Evolutionary conservation across 140 eudicot genomes (phyloP).

Genomic region (Senecio squalidus): DNA sequence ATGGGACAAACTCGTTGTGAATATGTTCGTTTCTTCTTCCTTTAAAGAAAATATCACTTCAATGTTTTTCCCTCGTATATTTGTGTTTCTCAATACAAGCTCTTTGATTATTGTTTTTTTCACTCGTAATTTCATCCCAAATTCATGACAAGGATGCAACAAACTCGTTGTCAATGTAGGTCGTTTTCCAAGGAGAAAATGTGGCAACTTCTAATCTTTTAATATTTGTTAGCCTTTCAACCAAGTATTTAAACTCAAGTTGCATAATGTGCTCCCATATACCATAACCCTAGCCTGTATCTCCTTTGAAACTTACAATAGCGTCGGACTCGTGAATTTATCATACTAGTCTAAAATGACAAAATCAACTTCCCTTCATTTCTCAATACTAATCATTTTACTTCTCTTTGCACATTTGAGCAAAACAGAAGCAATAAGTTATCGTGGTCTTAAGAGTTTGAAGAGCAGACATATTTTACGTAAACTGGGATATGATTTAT

Average conservation of each 20-base stretch:
- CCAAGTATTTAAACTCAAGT: conserved; percentile 21
- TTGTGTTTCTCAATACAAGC: neutral
- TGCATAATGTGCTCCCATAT: neutral
- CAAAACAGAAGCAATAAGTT: conserved; percentile 28
- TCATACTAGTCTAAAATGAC: conserved; percentile 28
- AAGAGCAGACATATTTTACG: conserved; percentile 41
- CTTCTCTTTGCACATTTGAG: conserved; percentile 31
- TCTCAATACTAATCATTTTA: conserved; percentile 29
- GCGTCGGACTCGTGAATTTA: neutral
- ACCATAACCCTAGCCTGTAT: conserved; percentile 7
- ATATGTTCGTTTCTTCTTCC: neutral
- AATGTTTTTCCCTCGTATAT: neutral
- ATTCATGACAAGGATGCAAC: conserved; percentile 17
- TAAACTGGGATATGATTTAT: conserved; percentile 38
- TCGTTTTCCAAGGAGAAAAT: conserved; percentile 20
- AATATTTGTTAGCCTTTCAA: conserved; percentile 10
- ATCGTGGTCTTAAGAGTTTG: conserved; percentile 35
- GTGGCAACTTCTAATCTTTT: conserved; percentile 4
- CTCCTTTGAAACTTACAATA: conserved; percentile 11
- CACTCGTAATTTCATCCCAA: conserved; percentile 1
- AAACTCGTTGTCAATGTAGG: conserved; percentile 11
- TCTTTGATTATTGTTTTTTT: conserved; percentile 12
- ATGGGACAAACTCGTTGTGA: neutral
- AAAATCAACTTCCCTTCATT: conserved; percentile 23
- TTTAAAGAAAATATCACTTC: neutral